Percentiles rank a stretch among this genome's conserved stretches.
Conservation (phyloP, 179 eudicot genomes). For the Beta lomatogona region DNA sequence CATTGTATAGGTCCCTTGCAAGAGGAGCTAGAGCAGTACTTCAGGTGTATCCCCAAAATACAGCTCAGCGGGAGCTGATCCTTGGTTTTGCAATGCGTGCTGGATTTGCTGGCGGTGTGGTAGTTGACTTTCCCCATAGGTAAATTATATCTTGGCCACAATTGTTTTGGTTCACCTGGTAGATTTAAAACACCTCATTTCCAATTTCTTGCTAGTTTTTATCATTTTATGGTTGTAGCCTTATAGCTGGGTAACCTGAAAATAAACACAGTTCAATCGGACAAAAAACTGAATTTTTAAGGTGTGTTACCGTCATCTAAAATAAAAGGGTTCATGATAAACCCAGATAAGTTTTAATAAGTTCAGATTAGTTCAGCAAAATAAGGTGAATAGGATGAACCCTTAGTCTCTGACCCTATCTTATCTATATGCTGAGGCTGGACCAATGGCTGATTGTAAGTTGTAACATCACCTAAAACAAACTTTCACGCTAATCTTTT, state of each 20-base stretch:
- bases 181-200: not conserved
- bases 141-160: constrained; percentile 14
- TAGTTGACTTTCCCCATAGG: constrained; percentile 94
- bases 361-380: too few relatives aligned
- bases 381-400: too few relatives aligned
- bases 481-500: too few relatives aligned
- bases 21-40: constrained; percentile 95
- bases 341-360: too few relatives aligned
- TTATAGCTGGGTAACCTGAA: not conserved
- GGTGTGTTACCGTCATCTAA: too few relatives aligned
- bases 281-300: not conserved
- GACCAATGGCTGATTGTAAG: not conserved
- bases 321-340: too few relatives aligned
- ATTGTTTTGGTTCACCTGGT: not conserved
- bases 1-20: constrained; percentile 73
- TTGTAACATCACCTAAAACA: not conserved
- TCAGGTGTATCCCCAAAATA: constrained; percentile 86
- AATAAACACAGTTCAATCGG: not conserved
- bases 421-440: not conserved
- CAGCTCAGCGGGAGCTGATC: constrained; percentile 83
- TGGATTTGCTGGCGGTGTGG: constrained; percentile 95
- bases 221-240: not conserved
- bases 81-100: constrained; percentile 80
- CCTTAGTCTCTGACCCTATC: not conserved
- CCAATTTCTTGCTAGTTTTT: not conserved